A percentile compares a stretch with the other conserved stretches of the same genome.
Evolutionary conservation across 1,284 basidiomycete species (phyloP).

Genomic region (Taiwanofungus camphoratus): DNA sequence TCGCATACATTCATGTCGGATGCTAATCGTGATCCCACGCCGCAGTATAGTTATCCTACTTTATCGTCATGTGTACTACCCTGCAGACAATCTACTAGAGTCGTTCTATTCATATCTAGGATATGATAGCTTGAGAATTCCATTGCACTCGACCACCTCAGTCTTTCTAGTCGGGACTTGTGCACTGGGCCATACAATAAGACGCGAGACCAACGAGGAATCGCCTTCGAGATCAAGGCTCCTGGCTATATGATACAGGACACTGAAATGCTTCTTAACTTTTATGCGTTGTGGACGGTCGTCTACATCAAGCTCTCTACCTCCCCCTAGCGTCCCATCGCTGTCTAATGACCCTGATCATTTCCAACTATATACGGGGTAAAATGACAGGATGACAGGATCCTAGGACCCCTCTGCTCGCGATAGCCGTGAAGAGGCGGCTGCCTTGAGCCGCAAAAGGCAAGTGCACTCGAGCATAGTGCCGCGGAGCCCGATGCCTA

Average conservation of each 20-base stretch:
- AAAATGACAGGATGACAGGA: too few species aligned
- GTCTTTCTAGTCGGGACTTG: too few species aligned
- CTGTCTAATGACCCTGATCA: too few species aligned
- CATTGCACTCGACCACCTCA: too few species aligned
- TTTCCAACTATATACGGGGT: not conserved
- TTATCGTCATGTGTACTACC: conserved; percentile 3
- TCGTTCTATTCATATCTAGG: conserved; percentile 10
- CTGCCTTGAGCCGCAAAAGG: conserved; percentile 23
- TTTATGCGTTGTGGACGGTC: too few species aligned
- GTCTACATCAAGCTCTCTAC: too few species aligned
- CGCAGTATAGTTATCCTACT: conserved; percentile 14
- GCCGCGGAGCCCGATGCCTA: conserved; percentile 15
- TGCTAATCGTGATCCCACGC: conserved; percentile 20
- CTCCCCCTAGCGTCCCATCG: too few species aligned
- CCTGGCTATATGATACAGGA: too few species aligned
- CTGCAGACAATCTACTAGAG: conserved; percentile 11
- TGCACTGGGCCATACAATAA: too few species aligned
- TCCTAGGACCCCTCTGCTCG: conserved; percentile 2
- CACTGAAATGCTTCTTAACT: too few species aligned
- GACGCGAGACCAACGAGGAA: too few species aligned
- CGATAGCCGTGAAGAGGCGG: conserved; percentile 17
- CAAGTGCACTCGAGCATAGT: conserved; percentile 13
- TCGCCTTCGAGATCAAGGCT: too few species aligned
- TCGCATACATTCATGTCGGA: conserved; percentile 14
- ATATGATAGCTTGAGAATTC: conserved; percentile 1